Evolutionary conservation across 495 filamentous ascomycete genomes (phyloP), one percentile per base, ranked within the genome.

Genomic region (Penicillium ucsense): DNA sequence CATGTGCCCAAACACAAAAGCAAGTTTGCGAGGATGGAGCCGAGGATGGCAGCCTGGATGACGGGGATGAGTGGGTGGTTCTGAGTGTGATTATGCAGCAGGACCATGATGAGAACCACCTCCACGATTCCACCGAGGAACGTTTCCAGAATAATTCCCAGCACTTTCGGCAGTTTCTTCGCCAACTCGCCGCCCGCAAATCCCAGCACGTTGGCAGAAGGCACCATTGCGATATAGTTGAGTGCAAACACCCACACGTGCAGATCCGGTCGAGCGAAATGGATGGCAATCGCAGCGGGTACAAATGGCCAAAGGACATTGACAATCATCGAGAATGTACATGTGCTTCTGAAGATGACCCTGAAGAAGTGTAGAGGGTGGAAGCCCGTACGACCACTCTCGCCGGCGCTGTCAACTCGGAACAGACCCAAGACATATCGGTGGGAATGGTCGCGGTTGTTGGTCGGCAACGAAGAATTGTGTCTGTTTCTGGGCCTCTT

Each of bases 151-250:
- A 95, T 63, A 11, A 95, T 76, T 47, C 88, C 88, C 30, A 84
- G 52, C 20, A 91, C 85, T 56, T 85, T 85, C 11, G 84, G 83
- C 31, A 94, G 59, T 62, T 92, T 92, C 50, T 84, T 75, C 1
- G 85, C 83, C 49, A 94, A 64, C 60, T 94, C 85, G 54, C 86
- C 81, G 5, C 86, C 85, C 5, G 85, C 84, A 58, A 95, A 95
- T 0, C 88, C 88, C 30, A 95, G 74, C 42, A 95, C 63, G 54
- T 95, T 95, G 39, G 89, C 90, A 31, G 83, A 82, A 3, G 89
- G 90, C 4, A 95, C 77, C 83, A 97, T 96, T 43, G 82, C 84
- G 34, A 88, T 74, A 41, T 88, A 88, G 43, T 82, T 84, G 51
- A 85, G 76, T 35, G 78, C 64, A 65, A 88, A 89, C 11, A 86